Conservation (phyloP, 345 rosid species). For the Durio zibethinus region DNA sequence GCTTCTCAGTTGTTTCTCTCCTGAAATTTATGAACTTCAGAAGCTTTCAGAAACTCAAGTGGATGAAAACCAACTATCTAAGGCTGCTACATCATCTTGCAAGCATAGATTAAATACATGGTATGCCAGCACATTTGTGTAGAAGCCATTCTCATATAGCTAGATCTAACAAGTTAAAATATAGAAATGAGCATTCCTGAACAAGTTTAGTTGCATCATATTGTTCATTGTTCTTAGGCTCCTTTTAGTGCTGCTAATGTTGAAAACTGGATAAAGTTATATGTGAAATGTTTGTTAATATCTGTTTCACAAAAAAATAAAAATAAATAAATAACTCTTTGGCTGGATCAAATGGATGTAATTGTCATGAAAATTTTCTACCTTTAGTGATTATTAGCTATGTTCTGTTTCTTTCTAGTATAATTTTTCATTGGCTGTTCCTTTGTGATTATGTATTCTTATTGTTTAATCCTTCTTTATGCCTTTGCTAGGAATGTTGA, state of each 20-base stretch:
- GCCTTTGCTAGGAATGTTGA: constrained; percentile 34
- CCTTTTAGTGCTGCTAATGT: background rate
- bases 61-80: constrained; percentile 35
- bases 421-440: background rate
- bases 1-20: constrained; percentile 37
- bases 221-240: background rate
- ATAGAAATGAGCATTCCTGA: background rate
- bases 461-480: background rate
- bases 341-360: background rate
- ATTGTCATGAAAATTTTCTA: background rate
- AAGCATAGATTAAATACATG: constrained; percentile 13
- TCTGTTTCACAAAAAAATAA: background rate
- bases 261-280: background rate
- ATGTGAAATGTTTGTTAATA: background rate
- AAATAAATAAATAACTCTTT: background rate
- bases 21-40: constrained; percentile 36
- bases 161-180: background rate
- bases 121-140: constrained; percentile 18
- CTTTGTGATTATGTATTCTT: background rate
- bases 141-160: background rate
- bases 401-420: background rate
- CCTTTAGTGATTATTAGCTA: background rate
- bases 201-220: background rate
- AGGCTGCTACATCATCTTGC: constrained; percentile 28
- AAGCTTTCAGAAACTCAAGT: constrained; percentile 46